A percentile compares a stretch with the other conserved stretches of the same genome.
Evolutionary conservation across 2,329 filamentous ascomycete species (phyloP).

Genomic region (Bipolaris bicolor): DNA sequence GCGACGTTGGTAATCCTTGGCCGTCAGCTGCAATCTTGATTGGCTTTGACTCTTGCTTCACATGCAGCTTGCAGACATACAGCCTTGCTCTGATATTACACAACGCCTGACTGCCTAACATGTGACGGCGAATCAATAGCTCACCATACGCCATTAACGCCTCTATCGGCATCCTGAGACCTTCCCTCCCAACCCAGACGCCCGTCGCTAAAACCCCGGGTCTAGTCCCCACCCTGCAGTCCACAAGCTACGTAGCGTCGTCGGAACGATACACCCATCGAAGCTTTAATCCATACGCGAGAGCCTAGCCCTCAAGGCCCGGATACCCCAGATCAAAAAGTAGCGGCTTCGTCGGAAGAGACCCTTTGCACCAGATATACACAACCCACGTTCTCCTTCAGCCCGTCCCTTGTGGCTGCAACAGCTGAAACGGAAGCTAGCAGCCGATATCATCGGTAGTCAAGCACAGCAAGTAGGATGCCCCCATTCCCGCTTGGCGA

Average conservation of each 20-base stretch:
- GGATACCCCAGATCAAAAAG: no score
- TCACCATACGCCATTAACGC: neutral
- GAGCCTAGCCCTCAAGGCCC: neutral
- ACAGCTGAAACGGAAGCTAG: neutral
- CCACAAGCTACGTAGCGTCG: conserved; percentile 1
- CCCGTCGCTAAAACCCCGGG: neutral
- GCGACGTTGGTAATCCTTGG: neutral
- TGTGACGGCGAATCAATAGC: neutral
- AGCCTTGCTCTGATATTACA: neutral
- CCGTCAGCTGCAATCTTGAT: neutral
- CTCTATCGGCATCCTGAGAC: neutral
- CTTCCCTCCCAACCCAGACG: neutral
- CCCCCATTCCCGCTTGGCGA: neutral
- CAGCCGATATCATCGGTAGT: neutral
- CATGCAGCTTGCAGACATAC: neutral
- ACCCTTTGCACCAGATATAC: neutral
- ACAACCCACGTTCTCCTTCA: no score
- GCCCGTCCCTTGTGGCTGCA: no score
- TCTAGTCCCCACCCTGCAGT: conserved; percentile 2
- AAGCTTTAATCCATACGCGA: neutral
- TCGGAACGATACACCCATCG: neutral
- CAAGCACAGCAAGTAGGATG: neutral
- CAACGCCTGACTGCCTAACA: neutral
- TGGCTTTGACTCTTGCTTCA: neutral
- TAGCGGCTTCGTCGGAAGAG: neutral